Evolutionary conservation across 257 asterid genomes (phyloP).

Genomic region (Solanum rostratum): DNA sequence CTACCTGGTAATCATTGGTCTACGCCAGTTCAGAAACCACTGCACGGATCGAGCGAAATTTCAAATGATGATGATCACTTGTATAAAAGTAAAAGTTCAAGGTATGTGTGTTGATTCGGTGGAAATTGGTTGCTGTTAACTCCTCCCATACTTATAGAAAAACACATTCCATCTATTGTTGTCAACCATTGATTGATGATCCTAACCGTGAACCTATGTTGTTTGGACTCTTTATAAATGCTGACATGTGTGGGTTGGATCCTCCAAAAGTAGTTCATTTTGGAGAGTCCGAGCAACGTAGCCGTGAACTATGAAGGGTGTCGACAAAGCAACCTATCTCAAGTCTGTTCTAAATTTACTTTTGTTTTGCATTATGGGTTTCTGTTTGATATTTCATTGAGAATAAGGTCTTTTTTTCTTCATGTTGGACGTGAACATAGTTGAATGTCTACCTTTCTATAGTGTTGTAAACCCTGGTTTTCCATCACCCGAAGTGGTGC

Average conservation of each 20-base stretch:
- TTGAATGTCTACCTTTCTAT: not conserved
- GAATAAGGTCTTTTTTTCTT: not conserved
- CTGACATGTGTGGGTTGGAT: not conserved
- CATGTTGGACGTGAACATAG: not conserved
- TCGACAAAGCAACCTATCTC: not conserved
- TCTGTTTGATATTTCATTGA: not conserved
- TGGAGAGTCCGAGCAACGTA: not conserved
- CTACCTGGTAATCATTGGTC: slow-evolving; percentile 77
- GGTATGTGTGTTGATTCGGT: not conserved
- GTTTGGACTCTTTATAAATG: not conserved
- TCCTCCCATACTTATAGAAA: not conserved
- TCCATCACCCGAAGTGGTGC: not conserved
- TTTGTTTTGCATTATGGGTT: not conserved
- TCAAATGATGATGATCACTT: slow-evolving; percentile 60
- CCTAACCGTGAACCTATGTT: not conserved
- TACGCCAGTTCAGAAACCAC: slow-evolving; percentile 28
- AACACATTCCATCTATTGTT: not conserved
- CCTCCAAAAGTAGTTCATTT: not conserved
- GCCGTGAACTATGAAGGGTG: not conserved
- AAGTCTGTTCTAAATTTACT: not conserved
- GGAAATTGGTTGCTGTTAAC: not conserved
- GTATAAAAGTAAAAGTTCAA: slow-evolving; percentile 40
- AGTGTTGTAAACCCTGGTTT: not conserved
- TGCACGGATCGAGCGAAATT: slow-evolving; percentile 52
- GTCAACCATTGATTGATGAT: not conserved